Evolutionary conservation across 2,329 filamentous ascomycete genomes (phyloP).

Genomic region (Stagonosporopsis tanaceti): DNA sequence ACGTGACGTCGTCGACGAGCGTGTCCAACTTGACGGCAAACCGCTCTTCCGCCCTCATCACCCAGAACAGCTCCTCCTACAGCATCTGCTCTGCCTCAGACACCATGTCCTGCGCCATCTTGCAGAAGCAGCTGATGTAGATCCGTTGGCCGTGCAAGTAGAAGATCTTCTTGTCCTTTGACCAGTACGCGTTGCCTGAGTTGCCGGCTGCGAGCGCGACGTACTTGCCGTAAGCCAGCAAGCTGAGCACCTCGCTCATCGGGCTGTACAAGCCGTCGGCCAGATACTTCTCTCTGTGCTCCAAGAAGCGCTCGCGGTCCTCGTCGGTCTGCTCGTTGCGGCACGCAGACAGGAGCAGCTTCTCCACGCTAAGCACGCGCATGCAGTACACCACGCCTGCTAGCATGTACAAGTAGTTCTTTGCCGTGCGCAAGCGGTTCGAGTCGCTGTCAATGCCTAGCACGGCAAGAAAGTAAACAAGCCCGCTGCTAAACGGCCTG

Average conservation of each 20-base stretch:
- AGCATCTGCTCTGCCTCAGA: background rate
- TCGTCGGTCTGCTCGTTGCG: background rate
- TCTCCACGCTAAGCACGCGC: background rate
- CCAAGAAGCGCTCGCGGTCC: background rate
- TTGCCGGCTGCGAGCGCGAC: background rate
- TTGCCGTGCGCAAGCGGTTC: background rate
- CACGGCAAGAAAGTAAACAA: background rate
- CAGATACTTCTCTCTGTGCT: background rate
- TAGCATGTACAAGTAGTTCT: slow-evolving; percentile 5
- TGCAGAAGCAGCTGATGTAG: too few relatives aligned
- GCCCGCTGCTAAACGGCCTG: background rate
- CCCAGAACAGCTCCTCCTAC: background rate
- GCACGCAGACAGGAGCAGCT: too few relatives aligned
- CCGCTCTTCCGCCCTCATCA: background rate
- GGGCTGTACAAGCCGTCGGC: background rate
- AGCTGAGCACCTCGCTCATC: background rate
- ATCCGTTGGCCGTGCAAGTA: too few relatives aligned
- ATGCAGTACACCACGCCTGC: background rate
- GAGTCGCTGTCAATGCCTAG: too few relatives aligned
- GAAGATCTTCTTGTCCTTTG: background rate
- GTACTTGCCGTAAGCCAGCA: too few relatives aligned
- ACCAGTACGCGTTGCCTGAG: slow-evolving; percentile 3
- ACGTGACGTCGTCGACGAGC: background rate
- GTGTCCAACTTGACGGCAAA: background rate
- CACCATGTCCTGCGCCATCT: too few relatives aligned